Evolutionary conservation across 495 filamentous ascomycete species (phyloP).

Genomic region (Xylaria venustula): DNA sequence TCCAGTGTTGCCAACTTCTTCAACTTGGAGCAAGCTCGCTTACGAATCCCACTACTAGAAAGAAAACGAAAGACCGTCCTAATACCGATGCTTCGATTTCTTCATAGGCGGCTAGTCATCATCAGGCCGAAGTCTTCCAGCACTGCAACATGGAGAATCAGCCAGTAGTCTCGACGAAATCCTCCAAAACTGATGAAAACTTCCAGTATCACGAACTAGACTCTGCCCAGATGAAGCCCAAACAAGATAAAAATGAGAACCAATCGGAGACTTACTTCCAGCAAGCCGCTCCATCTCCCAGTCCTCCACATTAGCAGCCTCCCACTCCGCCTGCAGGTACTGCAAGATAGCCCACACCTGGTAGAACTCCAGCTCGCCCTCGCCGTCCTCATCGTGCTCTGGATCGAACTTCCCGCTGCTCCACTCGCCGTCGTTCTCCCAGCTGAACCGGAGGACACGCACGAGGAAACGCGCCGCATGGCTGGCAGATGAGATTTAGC

Average conservation of each 20-base stretch:
- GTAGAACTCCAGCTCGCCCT: constrained; percentile 22
- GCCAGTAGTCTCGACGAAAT: not conserved
- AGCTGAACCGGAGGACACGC: constrained; percentile 24
- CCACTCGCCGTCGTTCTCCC: constrained; percentile 28
- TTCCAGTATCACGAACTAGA: too few species aligned
- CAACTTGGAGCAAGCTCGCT: too few species aligned
- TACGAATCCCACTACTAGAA: too few species aligned
- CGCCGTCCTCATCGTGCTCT: constrained; percentile 15
- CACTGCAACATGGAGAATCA: not conserved
- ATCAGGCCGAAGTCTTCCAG: not conserved
- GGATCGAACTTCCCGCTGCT: constrained; percentile 23
- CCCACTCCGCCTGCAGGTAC: constrained; percentile 31
- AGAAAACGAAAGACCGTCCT: too few species aligned
- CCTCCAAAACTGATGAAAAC: too few species aligned
- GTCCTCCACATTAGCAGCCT: constrained; percentile 25
- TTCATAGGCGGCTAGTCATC: constrained; percentile 8
- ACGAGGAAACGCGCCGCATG: constrained; percentile 26
- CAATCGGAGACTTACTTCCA: not conserved
- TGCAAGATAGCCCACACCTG: constrained; percentile 26
- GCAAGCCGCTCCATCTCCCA: constrained; percentile 16
- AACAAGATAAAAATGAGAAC: not conserved
- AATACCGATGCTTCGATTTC: too few species aligned
- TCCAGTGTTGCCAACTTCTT: too few species aligned
- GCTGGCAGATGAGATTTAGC: not conserved
- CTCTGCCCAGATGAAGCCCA: not conserved